phyloP scores from a whole-genome alignment of 768 basidiomycete genomes.

The Boletus pseudo-olivaceus region DNA sequence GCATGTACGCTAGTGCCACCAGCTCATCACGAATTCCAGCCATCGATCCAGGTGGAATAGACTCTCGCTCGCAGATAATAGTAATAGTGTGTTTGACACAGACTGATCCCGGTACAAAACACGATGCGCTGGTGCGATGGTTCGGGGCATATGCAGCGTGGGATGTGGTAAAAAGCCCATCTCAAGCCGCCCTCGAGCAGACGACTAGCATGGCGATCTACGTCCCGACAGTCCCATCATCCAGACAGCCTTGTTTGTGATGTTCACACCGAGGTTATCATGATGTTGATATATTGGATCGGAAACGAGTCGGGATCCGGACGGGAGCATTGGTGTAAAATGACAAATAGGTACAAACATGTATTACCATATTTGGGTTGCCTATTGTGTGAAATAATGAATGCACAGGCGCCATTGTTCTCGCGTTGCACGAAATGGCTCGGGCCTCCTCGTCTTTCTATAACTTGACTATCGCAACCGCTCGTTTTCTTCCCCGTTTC shows the following conservation, averaged over 20 bases:
- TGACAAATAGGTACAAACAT: neutral
- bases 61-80: no score
- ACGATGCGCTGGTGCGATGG: neutral
- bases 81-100: no score
- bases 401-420: conserved; percentile 21
- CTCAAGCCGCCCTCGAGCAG: no score
- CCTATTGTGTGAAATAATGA: conserved; percentile 10
- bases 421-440: neutral
- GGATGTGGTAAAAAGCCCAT: no score
- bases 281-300: neutral
- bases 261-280: no score
- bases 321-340: neutral
- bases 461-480: conserved; percentile 6
- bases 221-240: no score
- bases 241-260: no score
- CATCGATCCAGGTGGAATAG: neutral
- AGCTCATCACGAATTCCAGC: neutral
- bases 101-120: neutral
- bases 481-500: conserved; percentile 8
- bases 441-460: neutral
- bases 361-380: conserved; percentile 16
- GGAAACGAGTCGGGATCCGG: neutral
- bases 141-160: neutral
- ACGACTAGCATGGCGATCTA: no score
- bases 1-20: neutral